Evolutionary conservation across 768 basidiomycete species (phyloP), one percentile per base, ranked within the genome.

Genomic region (Rhodotorula diobovata): DNA sequence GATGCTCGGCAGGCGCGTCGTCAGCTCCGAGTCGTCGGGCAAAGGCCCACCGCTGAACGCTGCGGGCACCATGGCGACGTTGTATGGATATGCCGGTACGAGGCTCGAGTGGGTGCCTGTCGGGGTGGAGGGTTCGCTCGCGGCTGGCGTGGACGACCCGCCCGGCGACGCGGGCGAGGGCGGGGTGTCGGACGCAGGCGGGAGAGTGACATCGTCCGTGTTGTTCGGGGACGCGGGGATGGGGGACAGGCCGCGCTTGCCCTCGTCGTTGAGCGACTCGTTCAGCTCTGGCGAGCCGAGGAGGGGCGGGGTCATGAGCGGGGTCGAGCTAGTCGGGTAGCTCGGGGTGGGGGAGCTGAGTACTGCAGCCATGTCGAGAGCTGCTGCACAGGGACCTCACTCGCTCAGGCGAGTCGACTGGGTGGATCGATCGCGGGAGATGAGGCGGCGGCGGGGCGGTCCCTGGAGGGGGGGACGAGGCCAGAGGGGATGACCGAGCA

Each of bases 1-100:
- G 62, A 90, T 91, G 51, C 87, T 87, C 35, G 95, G 90, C 23
- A 89, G 71, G 23, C 82, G 78, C 59, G 90, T 89, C n/a, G 88
- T 87, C 66, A 96, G 83, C 60, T 88, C 85, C 5, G 87, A 86
- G 82, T 80, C 80, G 66, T 80, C 80, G 64, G 83, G 82, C 15
- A 79, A 78, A 1, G 80, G 80, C 0, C 81, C 81, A 34, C 79
- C 80, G 37, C 73, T 76, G 41, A 80, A 79, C 70, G 80, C 78
- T 45, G 79, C 61, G 3, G 82, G 81, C 28, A 80, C 78, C 59
- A 70, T 66, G 23, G 70, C 67, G 63, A 74, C 75, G 35, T 72
- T 76, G 71, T 77, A 77, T 0, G 74, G 79, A 57, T 76, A 75
- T 14, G 75, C 71, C 28, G 74, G 71, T 23, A 74, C 69, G 68